Evolutionary conservation across 495 filamentous ascomycete species (phyloP), one percentile per base, ranked within the genome.

Genomic region (Cercophora newfieldiana): DNA sequence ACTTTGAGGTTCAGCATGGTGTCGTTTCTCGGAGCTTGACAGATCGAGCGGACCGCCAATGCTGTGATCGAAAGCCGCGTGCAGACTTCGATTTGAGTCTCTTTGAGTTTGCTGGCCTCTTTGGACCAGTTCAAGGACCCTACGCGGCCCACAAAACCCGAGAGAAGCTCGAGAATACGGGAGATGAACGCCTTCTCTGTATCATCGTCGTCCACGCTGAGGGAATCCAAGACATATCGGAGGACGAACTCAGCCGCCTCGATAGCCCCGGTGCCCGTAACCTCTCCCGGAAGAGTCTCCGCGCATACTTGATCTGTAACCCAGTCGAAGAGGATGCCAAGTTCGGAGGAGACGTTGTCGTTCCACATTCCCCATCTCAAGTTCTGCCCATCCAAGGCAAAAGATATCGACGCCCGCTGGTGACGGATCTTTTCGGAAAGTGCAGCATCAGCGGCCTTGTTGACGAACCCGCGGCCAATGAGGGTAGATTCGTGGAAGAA

Each of bases 401-500:
- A 81, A 28, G 76, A 69, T 7, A 66, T 51, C 7, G 68, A 33
- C 18, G 72, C 69, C 28, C 70, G 70, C 3, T 75, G 68, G n/a
- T 31, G 66, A 31, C 70, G 69, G 18, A 79, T 62, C 3, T 61
- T 67, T n/a, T 68, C 72, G 29, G 60, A 68, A 51, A 66, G 65
- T 22, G 59, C 74, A 31, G 61, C 68, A 70, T 80, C 77, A 10
- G 87, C 74, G 12, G 82, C 87, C 58, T 79, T 83, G 44, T 71
- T 71, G 58, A 96, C 82, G 24, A 85, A 82, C 0, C 90, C 91
- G 69, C 87, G 88, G 18, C 93, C 93, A 57, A 96, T 81, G 57
- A 96, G 83, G 12, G 92, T 93, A 56, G 77, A 83, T 68, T 89
- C 80, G 69, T 94, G 91, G 69, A 96, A 95, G 74, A 83, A 95